Percentiles rank a stretch among this genome's conserved stretches.
These are phyloP conservation scores for Linnemannia schmuckeri DNA, from an alignment of 192 early-diverging fungal genomes.

Conservation along the genomic window DNA sequence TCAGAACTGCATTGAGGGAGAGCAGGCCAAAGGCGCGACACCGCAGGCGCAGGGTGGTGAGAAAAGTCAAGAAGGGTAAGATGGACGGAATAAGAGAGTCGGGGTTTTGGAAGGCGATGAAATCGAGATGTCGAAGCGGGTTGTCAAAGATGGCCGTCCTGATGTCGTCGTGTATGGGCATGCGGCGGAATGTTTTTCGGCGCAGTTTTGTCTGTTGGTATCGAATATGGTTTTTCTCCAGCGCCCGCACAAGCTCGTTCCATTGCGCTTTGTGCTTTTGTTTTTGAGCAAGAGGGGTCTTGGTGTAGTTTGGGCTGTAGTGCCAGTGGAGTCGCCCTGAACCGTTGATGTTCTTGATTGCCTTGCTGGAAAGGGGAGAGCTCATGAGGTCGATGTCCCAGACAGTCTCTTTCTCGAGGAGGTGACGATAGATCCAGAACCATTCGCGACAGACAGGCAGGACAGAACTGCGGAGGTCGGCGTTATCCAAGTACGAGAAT, in stretches of 20 bases:
- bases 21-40: neutral
- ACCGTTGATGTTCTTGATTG: neutral
- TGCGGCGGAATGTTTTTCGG: neutral
- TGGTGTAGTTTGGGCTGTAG: neutral
- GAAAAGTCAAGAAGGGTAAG: neutral
- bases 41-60: neutral
- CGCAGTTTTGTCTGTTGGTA: neutral
- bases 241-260: neutral
- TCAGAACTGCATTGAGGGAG: neutral
- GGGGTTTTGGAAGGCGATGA: neutral
- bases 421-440: neutral
- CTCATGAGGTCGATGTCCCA: neutral
- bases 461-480: neutral
- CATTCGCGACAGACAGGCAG: constrained; percentile 1
- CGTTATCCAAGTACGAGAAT: neutral
- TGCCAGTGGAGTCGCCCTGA: neutral
- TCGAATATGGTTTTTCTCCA: neutral
- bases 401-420: neutral
- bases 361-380: neutral
- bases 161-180: neutral
- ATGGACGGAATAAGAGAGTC: neutral
- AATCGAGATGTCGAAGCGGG: neutral
- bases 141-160: neutral
- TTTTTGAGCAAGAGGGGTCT: neutral
- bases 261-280: neutral